These are phyloP conservation scores for Pseudopyricularia cyperi DNA, from an alignment of 2,329 filamentous ascomycete genomes.

Conservation along the genomic window DNA sequence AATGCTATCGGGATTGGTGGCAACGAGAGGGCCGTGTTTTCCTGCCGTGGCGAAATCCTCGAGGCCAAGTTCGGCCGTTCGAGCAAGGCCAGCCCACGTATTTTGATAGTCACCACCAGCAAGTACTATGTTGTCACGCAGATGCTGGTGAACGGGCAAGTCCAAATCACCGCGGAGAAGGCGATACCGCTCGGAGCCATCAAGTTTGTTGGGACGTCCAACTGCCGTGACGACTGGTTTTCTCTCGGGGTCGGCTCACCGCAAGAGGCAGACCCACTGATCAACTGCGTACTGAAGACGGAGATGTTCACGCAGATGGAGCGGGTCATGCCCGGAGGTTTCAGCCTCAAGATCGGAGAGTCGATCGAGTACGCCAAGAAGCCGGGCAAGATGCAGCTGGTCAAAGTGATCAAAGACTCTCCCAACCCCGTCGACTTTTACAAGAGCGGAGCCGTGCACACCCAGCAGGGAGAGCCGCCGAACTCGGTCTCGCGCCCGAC, in stretches of 20 bases:
- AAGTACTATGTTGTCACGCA: slow-evolving; percentile 87
- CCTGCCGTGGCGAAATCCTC: slow-evolving; percentile 77
- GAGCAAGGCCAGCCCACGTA: slow-evolving; percentile 81
- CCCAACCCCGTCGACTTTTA: slow-evolving; percentile 68
- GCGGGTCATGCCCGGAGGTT: slow-evolving; percentile 62
- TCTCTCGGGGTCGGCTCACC: slow-evolving; percentile 79
- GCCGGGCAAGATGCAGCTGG: slow-evolving; percentile 75
- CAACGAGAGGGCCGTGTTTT: slow-evolving; percentile 73
- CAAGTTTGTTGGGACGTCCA: slow-evolving; percentile 74
- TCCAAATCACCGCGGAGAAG: slow-evolving; percentile 69
- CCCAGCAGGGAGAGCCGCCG: slow-evolving; percentile 68
- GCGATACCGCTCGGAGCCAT: slow-evolving; percentile 76
- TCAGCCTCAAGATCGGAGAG: slow-evolving; percentile 73
- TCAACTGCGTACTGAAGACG: slow-evolving; percentile 92
- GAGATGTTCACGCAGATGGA: slow-evolving; percentile 92
- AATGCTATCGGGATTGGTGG: slow-evolving; percentile 56
- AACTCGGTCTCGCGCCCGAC: slow-evolving; percentile 74
- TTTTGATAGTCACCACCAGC: slow-evolving; percentile 69
- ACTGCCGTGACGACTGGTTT: slow-evolving; percentile 90
- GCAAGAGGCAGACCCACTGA: slow-evolving; percentile 82
- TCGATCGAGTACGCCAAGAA: slow-evolving; percentile 95
- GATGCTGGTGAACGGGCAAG: slow-evolving; percentile 65
- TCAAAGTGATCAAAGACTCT: slow-evolving; percentile 87
- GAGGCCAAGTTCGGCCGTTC: slow-evolving; percentile 94
- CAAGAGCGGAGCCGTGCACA: slow-evolving; percentile 88